Conservation (phyloP, 495 filamentous ascomycete species). For the Penicillium angulare region DNA sequence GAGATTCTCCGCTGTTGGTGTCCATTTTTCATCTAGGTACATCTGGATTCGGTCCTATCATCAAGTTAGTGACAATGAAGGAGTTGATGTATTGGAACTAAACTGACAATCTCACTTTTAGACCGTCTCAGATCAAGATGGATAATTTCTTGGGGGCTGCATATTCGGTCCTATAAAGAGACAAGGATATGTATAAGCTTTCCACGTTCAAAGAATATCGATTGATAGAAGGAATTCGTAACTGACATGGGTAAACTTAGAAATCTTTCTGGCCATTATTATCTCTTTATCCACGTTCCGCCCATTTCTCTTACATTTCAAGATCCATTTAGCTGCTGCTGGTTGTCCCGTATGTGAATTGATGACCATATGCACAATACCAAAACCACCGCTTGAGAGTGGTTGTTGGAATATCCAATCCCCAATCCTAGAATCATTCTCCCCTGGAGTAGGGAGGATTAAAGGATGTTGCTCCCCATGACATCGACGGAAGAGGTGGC, state of each 20-base stretch:
- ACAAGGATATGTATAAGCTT: no score
- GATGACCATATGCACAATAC: constrained; percentile 2
- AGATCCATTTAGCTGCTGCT: constrained; percentile 1
- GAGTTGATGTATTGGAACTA: not conserved
- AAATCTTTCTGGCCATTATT: not conserved
- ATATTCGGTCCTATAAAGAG: no score
- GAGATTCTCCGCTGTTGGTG: not conserved
- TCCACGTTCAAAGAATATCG: no score
- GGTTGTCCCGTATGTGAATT: not conserved
- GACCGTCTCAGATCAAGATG: no score
- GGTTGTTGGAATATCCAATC: constrained; percentile 7
- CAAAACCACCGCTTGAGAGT: not conserved
- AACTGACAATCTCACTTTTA: not conserved
- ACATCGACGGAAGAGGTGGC: not conserved
- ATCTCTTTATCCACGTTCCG: constrained; percentile 1
- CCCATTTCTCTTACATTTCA: not conserved
- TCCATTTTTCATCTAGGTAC: not conserved
- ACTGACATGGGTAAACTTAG: not conserved
- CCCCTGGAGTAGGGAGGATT: not conserved
- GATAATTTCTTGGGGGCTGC: no score
- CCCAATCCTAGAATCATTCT: not conserved
- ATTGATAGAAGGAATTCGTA: not conserved
- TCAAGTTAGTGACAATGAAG: not conserved
- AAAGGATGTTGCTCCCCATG: not conserved
- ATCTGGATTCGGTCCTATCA: not conserved